Conservation (phyloP, 352 stramenopile genomes). For the Globisporangium yorkense region DNA sequence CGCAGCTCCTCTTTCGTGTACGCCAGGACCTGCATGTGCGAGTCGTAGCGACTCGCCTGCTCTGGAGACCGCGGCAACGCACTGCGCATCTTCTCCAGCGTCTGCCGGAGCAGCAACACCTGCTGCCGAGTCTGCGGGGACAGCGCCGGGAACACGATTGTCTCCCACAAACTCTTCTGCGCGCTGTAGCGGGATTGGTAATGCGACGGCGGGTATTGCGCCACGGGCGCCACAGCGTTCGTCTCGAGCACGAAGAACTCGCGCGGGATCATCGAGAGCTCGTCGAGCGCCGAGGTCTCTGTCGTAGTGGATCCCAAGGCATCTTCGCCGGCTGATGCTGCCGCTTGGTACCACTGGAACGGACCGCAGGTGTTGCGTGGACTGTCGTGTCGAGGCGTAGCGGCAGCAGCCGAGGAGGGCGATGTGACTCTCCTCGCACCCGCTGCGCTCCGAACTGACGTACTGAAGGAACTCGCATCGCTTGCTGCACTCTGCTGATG, state of each 20-base stretch:
- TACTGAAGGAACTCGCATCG: too few relatives aligned
- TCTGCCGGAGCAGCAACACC: conserved; percentile 55
- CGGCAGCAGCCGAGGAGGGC: too few relatives aligned
- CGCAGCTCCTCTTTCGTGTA: conserved; percentile 50
- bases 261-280: conserved; percentile 51
- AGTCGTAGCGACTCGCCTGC: not conserved
- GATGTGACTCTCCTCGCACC: too few relatives aligned
- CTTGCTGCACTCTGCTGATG: not conserved
- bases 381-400: too few relatives aligned
- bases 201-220: conserved; percentile 43
- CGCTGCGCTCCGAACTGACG: not conserved
- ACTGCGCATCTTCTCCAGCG: conserved; percentile 50
- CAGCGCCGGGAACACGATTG: conserved; percentile 65
- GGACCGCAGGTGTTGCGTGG: not conserved
- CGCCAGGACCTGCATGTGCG: conserved; percentile 15
- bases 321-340: not conserved
- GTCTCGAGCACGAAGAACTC: conserved; percentile 81
- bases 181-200: conserved; percentile 52
- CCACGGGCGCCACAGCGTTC: conserved; percentile 43
- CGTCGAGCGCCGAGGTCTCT: conserved; percentile 8
- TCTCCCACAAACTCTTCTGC: conserved; percentile 46
- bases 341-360: not conserved
- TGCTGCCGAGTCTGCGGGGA: conserved; percentile 59
- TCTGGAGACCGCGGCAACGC: not conserved
- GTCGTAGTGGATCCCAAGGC: not conserved